Evolutionary conservation across 2,329 filamentous ascomycete genomes (phyloP), one percentile per base, ranked within the genome.

Genomic region (Xylariaceae sp.): DNA sequence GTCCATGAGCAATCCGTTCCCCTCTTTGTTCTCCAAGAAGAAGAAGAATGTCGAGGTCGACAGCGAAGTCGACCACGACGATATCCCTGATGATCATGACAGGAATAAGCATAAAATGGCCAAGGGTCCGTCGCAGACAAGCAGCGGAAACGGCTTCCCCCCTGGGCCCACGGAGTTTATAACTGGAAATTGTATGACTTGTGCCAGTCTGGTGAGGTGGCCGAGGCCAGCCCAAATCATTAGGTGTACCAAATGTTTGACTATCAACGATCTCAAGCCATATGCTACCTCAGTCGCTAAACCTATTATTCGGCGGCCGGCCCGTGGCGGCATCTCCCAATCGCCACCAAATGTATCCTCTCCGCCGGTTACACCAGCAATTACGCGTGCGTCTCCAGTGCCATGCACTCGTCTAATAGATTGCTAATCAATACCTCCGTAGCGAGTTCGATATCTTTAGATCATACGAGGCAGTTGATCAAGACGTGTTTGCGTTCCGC

Each of bases 181-280:
- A 28, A 86, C 83, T 31, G 88, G 89, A 18, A 85, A 83, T 61
- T 96, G 91, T 68, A 91, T 93, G 82, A 92, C 90, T 33, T 96
- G 91, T 69, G 88, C 87, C 62, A 88, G 87, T 49, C 82, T 85
- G 50, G 86, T 95, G 58, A 81, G 87, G 51, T 96, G 90, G 86
- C 90, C 90, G 2, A 82, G 79, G 56, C 82, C 86, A 48, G 72
- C 91, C 55, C 81, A 81, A 34, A 81, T 87, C 36, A 96, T 94
- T 69, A 82, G 90, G 61, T 96, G 91, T 69, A 88, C 88, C 40
- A 87, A 89, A 49, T 96, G 91, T 69, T 74, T 89, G 63, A 94
- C 88, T 16, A 84, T 96, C 66, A 96, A 95, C 66, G 90, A 96
- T 66, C 70, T 96, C 47, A 76, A 80, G 54, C 77, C 78, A 1